phyloP scores from a whole-genome alignment of 768 basidiomycete species.

The Floccularia luteovirens region DNA sequence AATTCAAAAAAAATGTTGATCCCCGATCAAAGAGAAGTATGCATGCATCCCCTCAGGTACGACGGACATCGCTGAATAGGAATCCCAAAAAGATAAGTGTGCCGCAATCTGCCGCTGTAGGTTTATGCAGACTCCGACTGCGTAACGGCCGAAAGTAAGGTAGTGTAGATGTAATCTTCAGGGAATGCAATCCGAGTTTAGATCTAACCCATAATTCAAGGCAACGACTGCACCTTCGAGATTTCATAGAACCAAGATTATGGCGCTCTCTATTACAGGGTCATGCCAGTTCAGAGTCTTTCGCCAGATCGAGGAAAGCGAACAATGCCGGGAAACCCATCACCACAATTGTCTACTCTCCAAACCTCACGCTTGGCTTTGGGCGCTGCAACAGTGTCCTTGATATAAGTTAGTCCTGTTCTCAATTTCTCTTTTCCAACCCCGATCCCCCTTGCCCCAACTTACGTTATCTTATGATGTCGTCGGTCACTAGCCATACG shows the following conservation, averaged over 20 bases:
- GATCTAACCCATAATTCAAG: background rate
- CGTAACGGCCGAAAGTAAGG: constrained; percentile 10
- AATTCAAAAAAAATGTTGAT: constrained; percentile 32
- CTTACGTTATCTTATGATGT: constrained; percentile 52
- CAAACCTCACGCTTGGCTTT: constrained; percentile 20
- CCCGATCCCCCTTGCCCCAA: constrained; percentile 39
- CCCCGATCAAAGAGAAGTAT: constrained; percentile 59
- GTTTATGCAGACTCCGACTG: constrained; percentile 2
- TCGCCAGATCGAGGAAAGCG: constrained; percentile 40
- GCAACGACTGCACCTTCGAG: background rate
- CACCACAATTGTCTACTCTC: constrained; percentile 23
- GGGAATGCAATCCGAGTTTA: background rate
- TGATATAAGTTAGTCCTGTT: constrained; percentile 32
- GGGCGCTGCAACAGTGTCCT: constrained; percentile 23
- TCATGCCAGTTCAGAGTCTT: constrained; percentile 25
- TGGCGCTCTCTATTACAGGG: constrained; percentile 24
- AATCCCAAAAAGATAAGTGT: constrained; percentile 12
- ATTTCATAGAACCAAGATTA: constrained; percentile 11
- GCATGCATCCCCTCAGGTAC: constrained; percentile 31
- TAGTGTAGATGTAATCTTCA: constrained; percentile 2
- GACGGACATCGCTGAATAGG: constrained; percentile 3
- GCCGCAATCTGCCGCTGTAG: constrained; percentile 26
- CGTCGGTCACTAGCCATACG: constrained; percentile 50
- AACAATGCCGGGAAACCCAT: constrained; percentile 35
- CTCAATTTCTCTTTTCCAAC: constrained; percentile 32